phyloP scores from a whole-genome alignment of 2,329 filamentous ascomycete species.

The Beauveria caledonica region DNA sequence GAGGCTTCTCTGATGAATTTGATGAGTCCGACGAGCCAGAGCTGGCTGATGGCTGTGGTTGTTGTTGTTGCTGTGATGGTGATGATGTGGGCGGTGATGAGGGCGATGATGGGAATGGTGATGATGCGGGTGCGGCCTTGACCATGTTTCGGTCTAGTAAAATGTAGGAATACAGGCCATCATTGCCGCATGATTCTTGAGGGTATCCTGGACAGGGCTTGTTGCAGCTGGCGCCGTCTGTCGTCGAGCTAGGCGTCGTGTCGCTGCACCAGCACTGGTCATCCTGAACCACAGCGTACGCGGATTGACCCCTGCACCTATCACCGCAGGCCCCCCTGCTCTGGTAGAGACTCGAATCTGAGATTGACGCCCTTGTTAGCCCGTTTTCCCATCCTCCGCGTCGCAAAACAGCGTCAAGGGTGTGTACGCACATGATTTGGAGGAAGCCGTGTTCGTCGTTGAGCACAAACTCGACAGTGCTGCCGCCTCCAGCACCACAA shows the following conservation, averaged over 20 bases:
- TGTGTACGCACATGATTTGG: neutral
- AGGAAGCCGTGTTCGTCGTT: neutral
- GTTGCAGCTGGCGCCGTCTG: neutral
- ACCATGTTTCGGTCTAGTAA: conserved; percentile 1
- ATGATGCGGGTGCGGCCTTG: neutral
- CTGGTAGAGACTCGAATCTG: neutral
- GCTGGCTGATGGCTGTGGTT: neutral
- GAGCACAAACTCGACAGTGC: conserved; percentile 4
- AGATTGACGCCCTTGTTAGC: neutral
- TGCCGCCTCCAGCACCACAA: neutral
- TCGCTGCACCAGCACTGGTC: conserved; percentile 6
- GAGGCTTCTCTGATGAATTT: neutral
- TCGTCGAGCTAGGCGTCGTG: neutral
- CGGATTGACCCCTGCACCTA: neutral
- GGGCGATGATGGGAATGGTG: neutral
- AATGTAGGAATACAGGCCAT: neutral
- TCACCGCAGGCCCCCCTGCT: neutral
- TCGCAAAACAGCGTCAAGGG: neutral
- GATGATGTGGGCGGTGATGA: neutral
- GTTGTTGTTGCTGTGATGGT: neutral
- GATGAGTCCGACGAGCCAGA: neutral
- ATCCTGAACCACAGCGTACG: conserved; percentile 2
- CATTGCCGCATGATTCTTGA: neutral
- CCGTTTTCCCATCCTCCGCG: too few species aligned
- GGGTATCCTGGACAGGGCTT: conserved; percentile 3